Evolutionary conservation across 257 asterid genomes (phyloP).

Genomic region (Gentiana dahurica): DNA sequence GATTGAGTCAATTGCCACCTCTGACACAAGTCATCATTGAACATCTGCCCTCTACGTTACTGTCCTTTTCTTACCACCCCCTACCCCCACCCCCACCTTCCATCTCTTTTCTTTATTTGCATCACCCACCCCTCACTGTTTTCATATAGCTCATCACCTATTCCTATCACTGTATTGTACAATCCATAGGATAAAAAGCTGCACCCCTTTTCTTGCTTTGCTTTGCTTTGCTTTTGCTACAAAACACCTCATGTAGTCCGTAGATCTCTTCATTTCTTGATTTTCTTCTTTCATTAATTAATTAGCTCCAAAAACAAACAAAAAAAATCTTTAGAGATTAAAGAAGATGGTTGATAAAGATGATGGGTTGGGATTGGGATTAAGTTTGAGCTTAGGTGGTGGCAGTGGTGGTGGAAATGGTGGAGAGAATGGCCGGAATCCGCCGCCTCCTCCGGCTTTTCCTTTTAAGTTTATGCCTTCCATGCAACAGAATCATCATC

Average conservation of each 20-base stretch:
- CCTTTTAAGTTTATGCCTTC: slow-evolving; percentile 31
- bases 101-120: not conserved
- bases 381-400: slow-evolving; percentile 53
- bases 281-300: not conserved
- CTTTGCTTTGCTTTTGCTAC: slow-evolving; percentile 25
- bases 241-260: slow-evolving; percentile 27
- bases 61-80: not conserved
- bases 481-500: slow-evolving; percentile 18
- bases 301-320: not conserved
- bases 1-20: slow-evolving; percentile 67
- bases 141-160: slow-evolving; percentile 28
- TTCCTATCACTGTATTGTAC: slow-evolving; percentile 21
- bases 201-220: slow-evolving; percentile 15
- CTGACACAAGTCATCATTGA: slow-evolving; percentile 92
- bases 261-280: not conserved
- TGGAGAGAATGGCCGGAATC: slow-evolving; percentile 1
- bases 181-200: slow-evolving; percentile 36
- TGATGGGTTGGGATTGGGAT: slow-evolving; percentile 51
- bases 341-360: slow-evolving; percentile 44
- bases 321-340: not conserved
- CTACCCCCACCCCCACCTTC: slow-evolving; percentile 13
- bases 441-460: slow-evolving; percentile 20
- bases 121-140: not conserved
- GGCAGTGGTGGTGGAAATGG: slow-evolving; percentile 16
- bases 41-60: slow-evolving; percentile 37